Evolutionary conservation across 306 rosid genomes (phyloP), one percentile per base, ranked within the genome.

Genomic region (Malus fusca): DNA sequence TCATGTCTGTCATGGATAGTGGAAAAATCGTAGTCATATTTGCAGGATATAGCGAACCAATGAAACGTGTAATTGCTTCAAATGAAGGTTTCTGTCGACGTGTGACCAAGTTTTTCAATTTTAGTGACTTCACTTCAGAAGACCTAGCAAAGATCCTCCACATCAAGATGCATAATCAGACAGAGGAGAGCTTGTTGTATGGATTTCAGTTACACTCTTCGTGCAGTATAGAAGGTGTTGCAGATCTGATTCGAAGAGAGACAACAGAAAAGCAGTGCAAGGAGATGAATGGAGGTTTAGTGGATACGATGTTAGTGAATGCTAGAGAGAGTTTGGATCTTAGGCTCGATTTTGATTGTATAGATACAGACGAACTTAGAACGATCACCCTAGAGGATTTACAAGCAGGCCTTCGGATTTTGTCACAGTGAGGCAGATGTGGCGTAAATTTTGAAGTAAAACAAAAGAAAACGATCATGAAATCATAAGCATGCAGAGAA

Each of bases 1-100:
- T 96, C 67, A 92, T 96, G 99, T 96, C 98, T 68, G 92, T 96
- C 72, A 96, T 96, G 99, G 99, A 96, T 85, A 82, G 89, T 81
- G 98, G 98, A 75, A 92, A 96, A 70, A 66, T 96, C 40, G 96
- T 89, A 13, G 97, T 96, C 67, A 92, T 96, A 83, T 96, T 96
- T 80, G 97, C 99, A 3, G 99, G 99, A 18, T 92, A 96, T 80
- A 82, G 87, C 0, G 94, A 92, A 67, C 99, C 98, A 13, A 96
- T 96, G 99, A 87, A 96, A 74, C 91, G 98, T 19, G 97, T 96
- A 51, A 96, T 96, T 10, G 77, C 80, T 69, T 96, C 99, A 1
- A 96, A 96, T 2, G 99, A 96, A 87, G 99, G 98, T 30, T 96
- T 96, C 80, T 85, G 96, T 63, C 84, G 99, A 83, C 80, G 99